These are phyloP conservation scores for Auricularia sp. DNA, from an alignment of 768 basidiomycete genomes.

Conservation along the genomic window DNA sequence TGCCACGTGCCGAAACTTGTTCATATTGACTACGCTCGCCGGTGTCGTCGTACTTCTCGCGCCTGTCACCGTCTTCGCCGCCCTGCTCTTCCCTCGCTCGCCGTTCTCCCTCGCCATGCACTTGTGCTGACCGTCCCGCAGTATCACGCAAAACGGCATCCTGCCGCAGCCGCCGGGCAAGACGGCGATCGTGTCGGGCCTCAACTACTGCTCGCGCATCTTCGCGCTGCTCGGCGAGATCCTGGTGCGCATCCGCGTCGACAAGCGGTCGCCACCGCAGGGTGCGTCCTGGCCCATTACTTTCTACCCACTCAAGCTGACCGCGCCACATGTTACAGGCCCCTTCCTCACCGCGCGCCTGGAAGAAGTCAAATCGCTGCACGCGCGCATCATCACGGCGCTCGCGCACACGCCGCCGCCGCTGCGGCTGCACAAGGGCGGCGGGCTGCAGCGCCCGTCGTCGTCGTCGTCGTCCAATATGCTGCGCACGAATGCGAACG, in stretches of 20 bases:
- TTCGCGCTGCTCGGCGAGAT: conserved; percentile 82
- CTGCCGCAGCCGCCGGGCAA: conserved; percentile 80
- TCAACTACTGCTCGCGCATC: conserved; percentile 79
- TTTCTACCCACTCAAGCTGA: too few relatives aligned
- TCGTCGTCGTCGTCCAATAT: conserved; percentile 1
- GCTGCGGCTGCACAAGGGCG: conserved; percentile 45
- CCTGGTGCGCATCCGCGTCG: conserved; percentile 74
- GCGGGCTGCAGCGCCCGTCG: conserved; percentile 1
- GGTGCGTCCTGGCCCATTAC: conserved; percentile 23
- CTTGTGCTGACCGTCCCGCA: conserved; percentile 14
- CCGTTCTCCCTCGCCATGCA: too few relatives aligned
- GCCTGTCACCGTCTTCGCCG: too few relatives aligned
- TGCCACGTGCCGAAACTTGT: too few relatives aligned
- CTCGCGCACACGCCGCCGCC: conserved; percentile 69
- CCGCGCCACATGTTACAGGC: background rate
- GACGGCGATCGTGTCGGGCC: conserved; percentile 74
- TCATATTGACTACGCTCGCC: too few relatives aligned
- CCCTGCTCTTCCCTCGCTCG: too few relatives aligned
- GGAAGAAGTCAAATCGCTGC: conserved; percentile 75
- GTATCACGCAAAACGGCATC: conserved; percentile 78
- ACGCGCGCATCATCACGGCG: conserved; percentile 62
- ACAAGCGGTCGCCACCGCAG: conserved; percentile 76
- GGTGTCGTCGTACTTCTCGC: too few relatives aligned
- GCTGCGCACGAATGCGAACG: background rate
- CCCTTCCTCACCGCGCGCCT: conserved; percentile 77